A percentile compares a stretch with the other conserved stretches of the same genome.
phyloP scores from a whole-genome alignment of 78 protist species.

The Dictyostelium citrinum region DNA sequence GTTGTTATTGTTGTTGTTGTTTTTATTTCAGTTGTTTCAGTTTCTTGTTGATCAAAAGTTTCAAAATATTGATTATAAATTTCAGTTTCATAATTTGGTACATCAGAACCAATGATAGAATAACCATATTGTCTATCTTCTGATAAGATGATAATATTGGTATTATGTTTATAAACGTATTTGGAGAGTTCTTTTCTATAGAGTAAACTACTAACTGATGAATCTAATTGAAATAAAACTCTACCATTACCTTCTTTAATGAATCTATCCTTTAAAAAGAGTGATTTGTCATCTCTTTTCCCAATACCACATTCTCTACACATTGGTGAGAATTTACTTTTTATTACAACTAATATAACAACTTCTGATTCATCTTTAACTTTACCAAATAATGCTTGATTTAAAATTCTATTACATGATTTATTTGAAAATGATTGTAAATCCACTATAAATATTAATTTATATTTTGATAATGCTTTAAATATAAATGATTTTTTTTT shows the following conservation, averaged over 20 bases:
- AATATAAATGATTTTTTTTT: too few relatives aligned
- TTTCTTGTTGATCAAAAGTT: background rate
- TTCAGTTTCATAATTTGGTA: constrained; percentile 25
- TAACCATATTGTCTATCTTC: constrained; percentile 33
- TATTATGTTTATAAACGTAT: constrained; percentile 1
- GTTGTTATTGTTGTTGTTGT: background rate
- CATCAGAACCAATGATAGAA: background rate
- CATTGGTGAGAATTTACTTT: constrained; percentile 34
- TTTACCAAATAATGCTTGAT: constrained; percentile 33
- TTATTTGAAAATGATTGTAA: constrained; percentile 24
- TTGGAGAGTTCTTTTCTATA: constrained; percentile 14
- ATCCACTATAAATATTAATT: constrained; percentile 59
- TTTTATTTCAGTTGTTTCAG: background rate
- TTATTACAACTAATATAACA: background rate
- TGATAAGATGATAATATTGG: background rate
- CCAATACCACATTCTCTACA: constrained; percentile 73
- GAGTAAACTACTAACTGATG: background rate
- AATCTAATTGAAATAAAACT: background rate
- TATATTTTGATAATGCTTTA: background rate
- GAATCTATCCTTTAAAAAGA: constrained; percentile 41
- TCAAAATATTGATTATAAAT: background rate
- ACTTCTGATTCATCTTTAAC: background rate
- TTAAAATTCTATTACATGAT: constrained; percentile 41
- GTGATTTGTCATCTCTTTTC: background rate
- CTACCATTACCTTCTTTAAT: constrained; percentile 18